Conservation (phyloP, 2,329 filamentous ascomycete species). For the Colletotrichum theobromicola region DNA sequence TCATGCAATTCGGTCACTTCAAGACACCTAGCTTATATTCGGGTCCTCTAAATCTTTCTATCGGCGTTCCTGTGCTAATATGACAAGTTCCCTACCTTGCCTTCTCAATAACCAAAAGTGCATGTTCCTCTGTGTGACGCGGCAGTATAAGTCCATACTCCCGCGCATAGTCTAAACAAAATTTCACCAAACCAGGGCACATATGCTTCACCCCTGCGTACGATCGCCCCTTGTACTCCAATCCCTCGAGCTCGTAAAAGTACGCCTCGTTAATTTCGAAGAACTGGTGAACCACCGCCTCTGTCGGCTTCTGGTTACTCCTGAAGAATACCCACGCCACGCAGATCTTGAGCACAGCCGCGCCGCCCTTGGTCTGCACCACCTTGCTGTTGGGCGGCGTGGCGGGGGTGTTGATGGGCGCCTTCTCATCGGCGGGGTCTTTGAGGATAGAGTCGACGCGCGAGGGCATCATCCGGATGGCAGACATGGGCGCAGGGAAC, state of each 20-base stretch:
- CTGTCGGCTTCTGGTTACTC: not conserved
- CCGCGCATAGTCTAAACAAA: not conserved
- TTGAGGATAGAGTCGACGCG: not conserved
- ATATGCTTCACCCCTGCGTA: not conserved
- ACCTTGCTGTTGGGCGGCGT: not conserved
- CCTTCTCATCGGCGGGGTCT: not conserved
- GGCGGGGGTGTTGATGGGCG: not conserved
- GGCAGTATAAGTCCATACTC: not conserved
- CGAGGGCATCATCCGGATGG: not conserved
- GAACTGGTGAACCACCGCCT: not conserved
- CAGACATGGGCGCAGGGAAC: not conserved
- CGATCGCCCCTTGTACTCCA: not conserved
- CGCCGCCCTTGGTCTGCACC: not conserved
- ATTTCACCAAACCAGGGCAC: not conserved
- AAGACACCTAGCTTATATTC: not conserved
- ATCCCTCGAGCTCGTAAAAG: conserved; percentile 4
- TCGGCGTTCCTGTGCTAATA: not conserved
- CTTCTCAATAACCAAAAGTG: not conserved
- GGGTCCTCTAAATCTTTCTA: not conserved
- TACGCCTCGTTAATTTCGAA: conserved; percentile 2
- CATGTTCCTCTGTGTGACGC: not conserved
- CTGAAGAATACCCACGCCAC: conserved; percentile 5
- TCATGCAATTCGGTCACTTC: not conserved
- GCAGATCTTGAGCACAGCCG: conserved; percentile 9
- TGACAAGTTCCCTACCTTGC: not conserved